Evolutionary conservation across 2,329 filamentous ascomycete species (phyloP).

Genomic region (Fusarium continuum): DNA sequence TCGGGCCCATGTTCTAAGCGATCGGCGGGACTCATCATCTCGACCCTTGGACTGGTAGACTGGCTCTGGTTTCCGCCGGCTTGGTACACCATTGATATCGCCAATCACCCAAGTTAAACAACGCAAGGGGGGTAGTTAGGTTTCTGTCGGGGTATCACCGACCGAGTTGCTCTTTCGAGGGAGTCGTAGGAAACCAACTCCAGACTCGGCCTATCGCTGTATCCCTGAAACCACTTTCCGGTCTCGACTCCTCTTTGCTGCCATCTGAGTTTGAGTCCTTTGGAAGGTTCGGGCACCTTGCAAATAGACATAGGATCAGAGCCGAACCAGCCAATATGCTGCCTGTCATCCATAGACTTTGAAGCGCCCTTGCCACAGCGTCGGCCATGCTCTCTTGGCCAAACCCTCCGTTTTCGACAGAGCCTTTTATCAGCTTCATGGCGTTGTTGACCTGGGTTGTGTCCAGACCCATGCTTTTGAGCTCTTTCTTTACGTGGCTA

Average conservation of each 20-base stretch:
- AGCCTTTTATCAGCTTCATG: conserved; percentile 38
- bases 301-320: conserved; percentile 30
- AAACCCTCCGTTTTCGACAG: conserved; percentile 24
- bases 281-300: conserved; percentile 34
- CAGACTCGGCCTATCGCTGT: conserved; percentile 23
- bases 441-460: conserved; percentile 20
- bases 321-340: conserved; percentile 32
- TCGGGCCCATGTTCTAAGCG: background rate
- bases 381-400: conserved; percentile 7
- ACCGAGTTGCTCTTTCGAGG: background rate
- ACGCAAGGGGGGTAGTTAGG: conserved; percentile 6
- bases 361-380: conserved; percentile 29
- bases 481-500: conserved; percentile 26
- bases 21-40: conserved; percentile 29
- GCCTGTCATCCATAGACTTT: conserved; percentile 35
- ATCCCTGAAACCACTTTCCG: conserved; percentile 2
- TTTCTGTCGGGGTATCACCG: conserved; percentile 4
- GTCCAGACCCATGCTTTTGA: conserved; percentile 12
- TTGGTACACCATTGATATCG: conserved; percentile 12
- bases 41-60: too few species aligned
- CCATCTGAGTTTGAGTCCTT: conserved; percentile 5
- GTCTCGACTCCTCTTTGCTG: background rate
- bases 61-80: conserved; percentile 17
- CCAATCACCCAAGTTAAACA: background rate
- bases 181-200: background rate